These are phyloP conservation scores for Exserohilum rostratum DNA, from an alignment of 2,329 filamentous ascomycete species.

Conservation along the genomic window DNA sequence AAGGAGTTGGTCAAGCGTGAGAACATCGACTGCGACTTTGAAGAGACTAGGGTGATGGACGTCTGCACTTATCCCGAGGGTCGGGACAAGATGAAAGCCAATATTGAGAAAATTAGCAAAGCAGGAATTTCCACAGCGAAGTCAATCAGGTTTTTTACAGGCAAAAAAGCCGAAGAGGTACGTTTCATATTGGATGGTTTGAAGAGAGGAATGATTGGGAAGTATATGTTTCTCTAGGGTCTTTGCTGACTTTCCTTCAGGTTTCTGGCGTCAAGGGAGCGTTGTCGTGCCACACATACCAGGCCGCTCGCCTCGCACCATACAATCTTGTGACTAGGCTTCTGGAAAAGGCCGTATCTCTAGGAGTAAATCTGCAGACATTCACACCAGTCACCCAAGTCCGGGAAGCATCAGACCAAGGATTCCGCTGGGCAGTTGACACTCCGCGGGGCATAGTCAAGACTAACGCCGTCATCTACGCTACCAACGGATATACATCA, in stretches of 20 bases:
- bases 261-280: conserved; percentile 17
- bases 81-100: conserved; percentile 12
- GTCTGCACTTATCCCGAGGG: conserved; percentile 10
- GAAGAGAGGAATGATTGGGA: no score
- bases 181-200: neutral
- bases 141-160: conserved; percentile 6
- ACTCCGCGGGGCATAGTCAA: conserved; percentile 16
- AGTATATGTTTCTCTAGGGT: no score
- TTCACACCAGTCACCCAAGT: conserved; percentile 11
- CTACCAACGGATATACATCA: conserved; percentile 31
- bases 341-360: conserved; percentile 12
- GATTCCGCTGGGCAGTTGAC: conserved; percentile 2
- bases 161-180: conserved; percentile 16
- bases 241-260: neutral
- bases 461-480: conserved; percentile 19
- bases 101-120: conserved; percentile 4
- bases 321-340: conserved; percentile 15
- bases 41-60: conserved; percentile 18
- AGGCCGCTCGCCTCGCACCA: conserved; percentile 15
- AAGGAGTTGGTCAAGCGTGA: conserved; percentile 16
- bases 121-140: conserved; percentile 15
- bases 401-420: neutral
- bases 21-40: conserved; percentile 18
- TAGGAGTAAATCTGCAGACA: conserved; percentile 19
- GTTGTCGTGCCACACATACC: conserved; percentile 17